Evolutionary conservation across 441 rosid species (phyloP), one percentile per base, ranked within the genome.

Genomic region (Croton laevigatus): DNA sequence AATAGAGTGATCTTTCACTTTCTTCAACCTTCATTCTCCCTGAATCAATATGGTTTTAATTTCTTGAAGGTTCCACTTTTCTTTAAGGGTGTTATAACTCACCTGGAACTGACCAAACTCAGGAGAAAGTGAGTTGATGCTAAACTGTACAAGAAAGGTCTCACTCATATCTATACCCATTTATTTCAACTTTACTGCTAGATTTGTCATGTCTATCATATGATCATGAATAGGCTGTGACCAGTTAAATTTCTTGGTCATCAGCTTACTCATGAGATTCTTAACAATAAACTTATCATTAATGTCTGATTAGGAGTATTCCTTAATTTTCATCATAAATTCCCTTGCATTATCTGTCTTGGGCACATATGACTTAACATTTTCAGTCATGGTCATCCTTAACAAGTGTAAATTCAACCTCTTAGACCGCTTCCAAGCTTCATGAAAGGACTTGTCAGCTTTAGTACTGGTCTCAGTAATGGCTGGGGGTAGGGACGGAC

Each of bases 71-170:
- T 74, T 74, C 64, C 63, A 68, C 8, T 68, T 68, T 12, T 51
- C 64, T 22, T 74, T 74, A 37, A 74, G 17, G 13, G 72, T 73
- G 46, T 73, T 73, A 17, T 61, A 73, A 5, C 62, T 68, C 55
- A 67, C 54, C 19, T 53, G 49, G 60, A 74, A 68, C 48, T 54
- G 23, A 2, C 48, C 77, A 68, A 60, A 68, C 36, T 74, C 62
- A 45, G 2, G 55, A 64, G 68, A 37, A 45, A 23, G 55, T 11
- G 68, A 62, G 65, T 62, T 40, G 16, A 62, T 62, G 4, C n/a
- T 62, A 11, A 62, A n/a, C 4, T 38, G 32, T 0, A 62, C 37
- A 0, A 60, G 2, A 2, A 60, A 37, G 19, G 64, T 14, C 5
- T 60, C 64, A 60, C 64, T 60, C 64, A 27, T 12, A 13, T 59